Evolutionary conservation across 768 basidiomycete species (phyloP).

Genomic region (Pleurotus tuoliensis): DNA sequence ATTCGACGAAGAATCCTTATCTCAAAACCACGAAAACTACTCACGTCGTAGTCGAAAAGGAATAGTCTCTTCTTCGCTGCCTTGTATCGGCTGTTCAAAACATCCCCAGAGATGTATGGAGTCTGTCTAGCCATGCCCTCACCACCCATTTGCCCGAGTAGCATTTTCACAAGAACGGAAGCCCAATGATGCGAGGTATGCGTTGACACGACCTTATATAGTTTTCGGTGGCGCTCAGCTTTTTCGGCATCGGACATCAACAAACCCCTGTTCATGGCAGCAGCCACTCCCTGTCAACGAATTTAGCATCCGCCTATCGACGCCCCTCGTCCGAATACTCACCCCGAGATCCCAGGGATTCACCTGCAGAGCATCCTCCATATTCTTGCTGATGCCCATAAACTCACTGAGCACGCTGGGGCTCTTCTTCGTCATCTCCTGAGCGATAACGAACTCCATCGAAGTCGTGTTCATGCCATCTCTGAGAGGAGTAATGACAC

Average conservation of each 20-base stretch:
- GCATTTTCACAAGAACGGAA: conserved; percentile 81
- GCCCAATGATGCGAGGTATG: conserved; percentile 98
- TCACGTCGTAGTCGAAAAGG: conserved; percentile 93
- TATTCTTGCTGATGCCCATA: conserved; percentile 93
- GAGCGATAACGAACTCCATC: conserved; percentile 97
- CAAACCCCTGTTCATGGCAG: conserved; percentile 87
- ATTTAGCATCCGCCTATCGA: conserved; percentile 8
- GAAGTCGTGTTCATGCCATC: conserved; percentile 99
- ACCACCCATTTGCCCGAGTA: conserved; percentile 75
- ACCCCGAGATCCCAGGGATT: conserved; percentile 97
- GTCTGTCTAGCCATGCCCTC: conserved; percentile 81
- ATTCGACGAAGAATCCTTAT: conserved; percentile 5
- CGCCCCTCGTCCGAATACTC: conserved; percentile 21
- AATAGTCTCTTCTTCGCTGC: conserved; percentile 80
- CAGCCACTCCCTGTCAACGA: conserved; percentile 65
- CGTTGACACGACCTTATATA: conserved; percentile 83
- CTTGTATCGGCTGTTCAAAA: conserved; percentile 58
- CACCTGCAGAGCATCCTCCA: conserved; percentile 84
- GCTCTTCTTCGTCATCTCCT: conserved; percentile 76
- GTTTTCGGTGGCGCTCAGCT: conserved; percentile 60
- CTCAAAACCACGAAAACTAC: conserved; percentile 23
- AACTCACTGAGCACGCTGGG: conserved; percentile 95
- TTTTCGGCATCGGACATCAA: conserved; percentile 80
- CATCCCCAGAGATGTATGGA: conserved; percentile 70
- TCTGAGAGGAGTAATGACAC: conserved; percentile 89